Evolutionary conservation across 176 grass and related monocot genomes (phyloP), one percentile per base, ranked within the genome.

Genomic region (Bromus sterilis): DNA sequence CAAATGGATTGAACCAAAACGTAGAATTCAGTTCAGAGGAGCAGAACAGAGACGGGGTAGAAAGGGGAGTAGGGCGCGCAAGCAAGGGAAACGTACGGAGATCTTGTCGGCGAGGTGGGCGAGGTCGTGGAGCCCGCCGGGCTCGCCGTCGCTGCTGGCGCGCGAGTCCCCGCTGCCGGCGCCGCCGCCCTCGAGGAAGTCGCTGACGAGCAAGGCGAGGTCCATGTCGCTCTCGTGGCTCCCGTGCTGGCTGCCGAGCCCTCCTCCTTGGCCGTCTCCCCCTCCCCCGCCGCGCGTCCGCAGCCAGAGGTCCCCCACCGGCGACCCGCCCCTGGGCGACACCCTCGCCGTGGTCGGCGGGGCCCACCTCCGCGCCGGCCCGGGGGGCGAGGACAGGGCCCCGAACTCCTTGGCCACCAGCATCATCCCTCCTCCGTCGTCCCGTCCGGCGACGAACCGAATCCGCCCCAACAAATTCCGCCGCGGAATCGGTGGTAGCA

Each of bases 151-250:
- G 81, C 92, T 98, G 78, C 88, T 98, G 32, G 59, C 80, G 48
- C 92, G 86, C 18, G 95, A 98, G 20, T 98, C 95, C 2, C 83
- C 88, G 24, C 73, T 64, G 5, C 80, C 82, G 56, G 78, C 82
- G 62, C 75, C 89, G 4, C 84, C 95, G 82, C 85, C 91, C 88
- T 98, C 95, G 60, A 93, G 86, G 73, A 98, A 98, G 63, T 98
- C 92, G 60, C 55, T 89, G 26, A 98, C 95, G 88, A 98, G 89
- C 77, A 91, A 34, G 31, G 92, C 92, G 35, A 98, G 78, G 70
- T 98, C 95, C 55, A 87, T 78, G 10, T 94, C 95, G 78, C 87
- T 93, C 60, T 98, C 95, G 53, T 98, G 92, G 86, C 95, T 94
- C 4, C 42, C 13, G 76, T 65, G 63, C 46, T 12, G n/a, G 84